Conservation (phyloP, 306 rosid genomes). For the Cucumis sativus region DNA sequence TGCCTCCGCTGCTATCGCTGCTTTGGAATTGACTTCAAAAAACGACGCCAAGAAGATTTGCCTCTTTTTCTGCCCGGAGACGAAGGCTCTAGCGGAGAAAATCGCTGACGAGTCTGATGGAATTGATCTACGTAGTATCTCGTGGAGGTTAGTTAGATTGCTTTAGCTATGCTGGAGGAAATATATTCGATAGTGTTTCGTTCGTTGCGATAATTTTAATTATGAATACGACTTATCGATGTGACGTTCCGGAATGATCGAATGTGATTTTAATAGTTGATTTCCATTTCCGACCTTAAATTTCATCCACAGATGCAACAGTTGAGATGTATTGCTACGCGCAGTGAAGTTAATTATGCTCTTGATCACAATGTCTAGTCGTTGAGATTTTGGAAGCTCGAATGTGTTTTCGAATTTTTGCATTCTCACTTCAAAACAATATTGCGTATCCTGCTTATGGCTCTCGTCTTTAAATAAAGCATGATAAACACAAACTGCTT, state of each 20-base stretch:
- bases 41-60: constrained; percentile 44
- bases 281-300: neutral
- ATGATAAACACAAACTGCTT: neutral
- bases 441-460: neutral
- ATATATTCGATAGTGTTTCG: neutral
- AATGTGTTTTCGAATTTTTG: neutral
- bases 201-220: neutral
- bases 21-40: constrained; percentile 25
- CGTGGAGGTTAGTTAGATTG: constrained; percentile 60
- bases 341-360: neutral
- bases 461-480: neutral
- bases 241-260: neutral
- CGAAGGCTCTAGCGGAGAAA: constrained; percentile 58
- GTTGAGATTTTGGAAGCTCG: neutral
- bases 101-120: constrained; percentile 56
- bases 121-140: constrained; percentile 61
- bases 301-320: neutral
- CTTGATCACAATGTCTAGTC: neutral
- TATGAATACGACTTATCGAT: neutral
- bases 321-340: neutral
- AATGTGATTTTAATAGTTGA: neutral
- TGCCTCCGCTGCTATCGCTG: constrained; percentile 11
- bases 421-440: neutral
- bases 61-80: constrained; percentile 78
- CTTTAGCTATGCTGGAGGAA: neutral